Evolutionary conservation across 257 asterid species (phyloP).

Genomic region (Rehmannia glutinosa): DNA sequence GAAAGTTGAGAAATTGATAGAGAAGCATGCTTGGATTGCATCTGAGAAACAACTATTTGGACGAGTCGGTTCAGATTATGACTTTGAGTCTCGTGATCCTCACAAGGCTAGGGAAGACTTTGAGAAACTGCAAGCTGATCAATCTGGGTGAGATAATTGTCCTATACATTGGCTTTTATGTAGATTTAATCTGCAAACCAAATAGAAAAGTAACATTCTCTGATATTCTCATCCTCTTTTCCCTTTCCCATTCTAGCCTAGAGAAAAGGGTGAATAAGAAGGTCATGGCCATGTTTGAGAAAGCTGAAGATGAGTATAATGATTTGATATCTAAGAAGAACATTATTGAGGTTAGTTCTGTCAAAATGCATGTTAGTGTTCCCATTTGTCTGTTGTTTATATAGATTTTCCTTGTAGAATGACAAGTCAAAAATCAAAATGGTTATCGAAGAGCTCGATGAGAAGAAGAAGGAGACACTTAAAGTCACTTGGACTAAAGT

Average conservation of each 20-base stretch:
- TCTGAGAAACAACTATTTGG: slow-evolving; percentile 97
- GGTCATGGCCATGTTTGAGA: slow-evolving; percentile 98
- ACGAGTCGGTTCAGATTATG: slow-evolving; percentile 86
- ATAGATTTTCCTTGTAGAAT: slow-evolving; percentile 42
- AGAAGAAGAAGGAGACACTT: slow-evolving; percentile 94
- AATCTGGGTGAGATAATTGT: slow-evolving; percentile 68
- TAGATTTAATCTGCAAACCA: neutral
- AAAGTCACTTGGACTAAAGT: slow-evolving; percentile 95
- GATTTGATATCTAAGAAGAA: slow-evolving; percentile 90
- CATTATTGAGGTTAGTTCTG: slow-evolving; percentile 75
- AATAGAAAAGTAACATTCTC: neutral
- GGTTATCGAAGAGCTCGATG: slow-evolving; percentile 98
- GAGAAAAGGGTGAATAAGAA: slow-evolving; percentile 99
- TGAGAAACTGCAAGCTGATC: slow-evolving; percentile 78
- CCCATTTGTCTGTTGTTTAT: slow-evolving; percentile 23
- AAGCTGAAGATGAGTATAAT: slow-evolving; percentile 96
- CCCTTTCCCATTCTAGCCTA: slow-evolving; percentile 48
- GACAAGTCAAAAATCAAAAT: slow-evolving; percentile 90
- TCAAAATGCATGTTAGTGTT: slow-evolving; percentile 9
- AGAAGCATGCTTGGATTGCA: slow-evolving; percentile 87
- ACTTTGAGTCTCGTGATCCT: slow-evolving; percentile 78
- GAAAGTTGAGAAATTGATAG: slow-evolving; percentile 82
- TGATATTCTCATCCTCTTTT: slow-evolving; percentile 14
- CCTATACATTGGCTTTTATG: neutral
- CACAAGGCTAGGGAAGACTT: slow-evolving; percentile 60